Base-by-base conservation (phyloP, 1,139 yeast genomes). In the Pichia sp. region DNA sequence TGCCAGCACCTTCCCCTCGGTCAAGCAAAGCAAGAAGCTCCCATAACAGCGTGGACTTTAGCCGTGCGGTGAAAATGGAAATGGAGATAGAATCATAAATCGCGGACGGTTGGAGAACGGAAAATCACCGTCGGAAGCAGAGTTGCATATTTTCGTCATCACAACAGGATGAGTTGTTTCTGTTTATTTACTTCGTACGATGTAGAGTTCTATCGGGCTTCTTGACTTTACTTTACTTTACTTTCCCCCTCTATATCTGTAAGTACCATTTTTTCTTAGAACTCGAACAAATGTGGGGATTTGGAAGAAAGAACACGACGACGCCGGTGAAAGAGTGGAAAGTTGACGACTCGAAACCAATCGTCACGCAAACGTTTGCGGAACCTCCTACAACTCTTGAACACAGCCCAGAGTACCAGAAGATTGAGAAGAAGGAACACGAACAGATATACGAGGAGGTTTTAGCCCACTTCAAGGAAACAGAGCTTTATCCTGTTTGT, bases 371-470 rank as follows among this genome's bases (percentile, higher is more conserved):
- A 32, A 64, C 66, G 2, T 60, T 65, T 44, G 59, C 54, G 8
- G 31, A 56, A 5, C 70, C 70, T 1, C 50, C 58, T 26, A 29
- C 49, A 42, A 49, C 41, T 10, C 51, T 52, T 26, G 57, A 31
- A 2, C 57, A 56, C 41, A 56, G 54, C 40, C 64, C 68, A 8
- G 54, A 50, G 5, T 59, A 64, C 31, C 59, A 63, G 43, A 65
- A 60, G 13, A 56, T 62, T 1, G 62, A 67, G 16, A 73, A 77
- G 0, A 71, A 69, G 1, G 82, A 79, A 8, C 86, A 92, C 69
- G 67, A 75, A 59, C 67, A 67, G 15, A 83, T 83, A 68, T 92
- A 87, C 65, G 67, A 74, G 13, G 67, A 69, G 16, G 85, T 90
- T 0, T 71, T 85, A 52, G 69, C 72, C 45, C 82, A 87, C 70